phyloP scores from a whole-genome alignment of 306 rosid species.

The Alnus rubra region DNA sequence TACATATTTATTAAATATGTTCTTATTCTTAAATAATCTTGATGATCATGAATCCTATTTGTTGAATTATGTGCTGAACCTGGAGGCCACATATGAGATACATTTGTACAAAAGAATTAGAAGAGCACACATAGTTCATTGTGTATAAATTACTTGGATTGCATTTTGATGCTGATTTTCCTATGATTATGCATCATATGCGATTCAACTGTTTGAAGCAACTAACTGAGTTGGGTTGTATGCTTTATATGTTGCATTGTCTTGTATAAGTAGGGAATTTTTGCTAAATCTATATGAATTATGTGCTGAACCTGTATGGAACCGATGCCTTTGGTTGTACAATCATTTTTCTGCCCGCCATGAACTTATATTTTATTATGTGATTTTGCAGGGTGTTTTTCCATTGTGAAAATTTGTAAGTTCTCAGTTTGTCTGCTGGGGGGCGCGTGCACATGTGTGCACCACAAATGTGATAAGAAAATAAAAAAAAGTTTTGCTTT shows the following conservation, averaged over 20 bases:
- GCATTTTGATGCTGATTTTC: background rate
- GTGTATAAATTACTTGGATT: background rate
- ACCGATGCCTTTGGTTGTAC: background rate
- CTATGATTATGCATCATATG: background rate
- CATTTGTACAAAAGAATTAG: background rate
- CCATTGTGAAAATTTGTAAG: background rate
- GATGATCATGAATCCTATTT: background rate
- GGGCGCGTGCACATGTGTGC: background rate
- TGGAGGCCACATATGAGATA: background rate
- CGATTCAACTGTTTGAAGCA: background rate
- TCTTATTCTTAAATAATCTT: background rate
- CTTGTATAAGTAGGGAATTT: background rate
- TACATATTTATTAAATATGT: constrained; percentile 4
- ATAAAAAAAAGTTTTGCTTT: background rate
- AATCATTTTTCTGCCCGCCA: background rate
- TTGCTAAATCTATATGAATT: background rate
- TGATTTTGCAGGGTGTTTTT: background rate
- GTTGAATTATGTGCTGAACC: background rate
- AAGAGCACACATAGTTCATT: background rate
- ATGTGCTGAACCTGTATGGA: background rate
- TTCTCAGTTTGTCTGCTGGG: background rate
- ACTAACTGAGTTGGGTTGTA: background rate
- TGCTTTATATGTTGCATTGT: background rate
- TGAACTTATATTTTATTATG: background rate
- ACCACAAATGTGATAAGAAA: background rate